Evolutionary conservation across 768 basidiomycete genomes (phyloP), one percentile per base, ranked within the genome.

Genomic region (Scleroderma citrinum): DNA sequence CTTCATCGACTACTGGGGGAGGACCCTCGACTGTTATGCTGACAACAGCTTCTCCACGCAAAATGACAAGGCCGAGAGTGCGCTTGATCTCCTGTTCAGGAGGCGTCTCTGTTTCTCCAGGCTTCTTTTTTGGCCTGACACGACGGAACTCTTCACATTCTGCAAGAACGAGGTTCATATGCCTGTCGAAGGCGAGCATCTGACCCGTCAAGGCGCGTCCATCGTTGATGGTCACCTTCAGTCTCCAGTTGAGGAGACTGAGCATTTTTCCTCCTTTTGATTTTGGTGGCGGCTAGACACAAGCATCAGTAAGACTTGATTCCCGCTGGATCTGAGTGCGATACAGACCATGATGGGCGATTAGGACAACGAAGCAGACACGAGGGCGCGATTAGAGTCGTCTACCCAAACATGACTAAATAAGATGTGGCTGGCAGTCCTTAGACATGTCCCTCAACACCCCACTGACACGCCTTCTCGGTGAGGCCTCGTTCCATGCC

Each of bases 221-320:
- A 70, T 99, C 96, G 83, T 86, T 96, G 71, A 98, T 85, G 51
- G 93, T 96, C 51, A 98, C 85, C 72, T 89, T 94, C 57, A 99
- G 80, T 69, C 95, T 78, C 89, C 95, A 97, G 73, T 98, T 93
- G 76, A 99, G 82, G 73, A 98, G 85, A 68, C 85, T 72, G 67
- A 95, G 85, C 92, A 99, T 96, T 78, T 94, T 93, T 68, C 94
- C 93, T 65, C 92, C 92, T 75, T 95, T 94, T 39, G 92, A 91
- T 76, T 96, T 96, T 52, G 93, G 92, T 56, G 92, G 90, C 76
- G 89, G 86, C 90, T 92, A 63, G n/a, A 35, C 20, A 39, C 26
- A 49, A 34, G 12, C 1, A 44, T 68, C 50, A 57, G 35, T 44
- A 23, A 53, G 46, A 12, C 7, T 7, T 5, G 7, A n/a, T 35